Evolutionary conservation across 129 eudicot genomes (phyloP).

Genomic region (Oenanthe sinensis): DNA sequence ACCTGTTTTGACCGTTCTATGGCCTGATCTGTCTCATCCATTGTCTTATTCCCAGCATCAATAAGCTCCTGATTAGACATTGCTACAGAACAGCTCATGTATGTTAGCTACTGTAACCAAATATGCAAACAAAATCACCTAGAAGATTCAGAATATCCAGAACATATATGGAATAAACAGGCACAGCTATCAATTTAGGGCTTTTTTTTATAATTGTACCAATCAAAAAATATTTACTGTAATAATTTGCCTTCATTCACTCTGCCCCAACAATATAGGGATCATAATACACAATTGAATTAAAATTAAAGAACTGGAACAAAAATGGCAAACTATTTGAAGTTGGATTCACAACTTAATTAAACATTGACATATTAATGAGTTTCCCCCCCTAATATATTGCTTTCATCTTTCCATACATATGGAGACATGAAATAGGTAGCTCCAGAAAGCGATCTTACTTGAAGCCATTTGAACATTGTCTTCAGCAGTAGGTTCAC

Average conservation of each 20-base stretch:
- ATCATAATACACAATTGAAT: neutral
- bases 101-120: neutral
- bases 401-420: neutral
- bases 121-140: neutral
- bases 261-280: neutral
- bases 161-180: neutral
- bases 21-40: conserved; percentile 98
- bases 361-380: neutral
- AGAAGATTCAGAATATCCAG: neutral
- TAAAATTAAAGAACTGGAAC: neutral
- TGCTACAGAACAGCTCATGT: conserved; percentile 32
- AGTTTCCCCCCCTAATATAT: neutral
- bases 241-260: neutral
- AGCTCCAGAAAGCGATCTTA: conserved; percentile 21
- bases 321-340: neutral
- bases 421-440: neutral
- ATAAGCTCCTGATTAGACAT: conserved; percentile 95
- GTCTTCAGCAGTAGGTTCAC: conserved; percentile 84
- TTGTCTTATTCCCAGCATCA: conserved; percentile 64
- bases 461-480: conserved; percentile 86
- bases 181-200: neutral
- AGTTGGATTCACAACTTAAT: neutral
- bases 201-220: neutral
- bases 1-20: conserved; percentile 97
- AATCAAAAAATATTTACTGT: neutral